phyloP scores from a whole-genome alignment of 495 filamentous ascomycete species.

The Bryoglossum gracile region DNA sequence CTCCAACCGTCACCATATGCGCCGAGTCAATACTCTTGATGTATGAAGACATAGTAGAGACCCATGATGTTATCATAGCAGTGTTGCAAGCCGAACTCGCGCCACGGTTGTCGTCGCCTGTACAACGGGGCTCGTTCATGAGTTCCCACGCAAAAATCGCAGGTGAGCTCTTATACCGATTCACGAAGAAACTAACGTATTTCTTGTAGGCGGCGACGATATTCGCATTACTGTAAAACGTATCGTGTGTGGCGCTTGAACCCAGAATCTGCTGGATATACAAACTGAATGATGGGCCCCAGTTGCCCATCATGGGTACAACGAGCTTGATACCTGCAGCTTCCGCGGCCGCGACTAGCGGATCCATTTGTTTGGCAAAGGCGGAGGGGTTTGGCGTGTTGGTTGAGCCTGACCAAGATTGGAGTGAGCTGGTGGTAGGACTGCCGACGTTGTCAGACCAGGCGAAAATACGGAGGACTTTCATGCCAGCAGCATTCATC shows the following conservation, averaged over 20 bases:
- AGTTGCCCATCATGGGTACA: slow-evolving; percentile 50
- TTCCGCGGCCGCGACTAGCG: slow-evolving; percentile 46
- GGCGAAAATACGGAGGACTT: slow-evolving; percentile 50
- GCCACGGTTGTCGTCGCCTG: no score
- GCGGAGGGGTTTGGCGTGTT: slow-evolving; percentile 38
- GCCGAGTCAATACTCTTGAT: slow-evolving; percentile 56
- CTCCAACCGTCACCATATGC: slow-evolving; percentile 64
- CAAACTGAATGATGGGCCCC: slow-evolving; percentile 62
- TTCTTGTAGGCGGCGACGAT: slow-evolving; percentile 50
- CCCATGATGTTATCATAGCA: slow-evolving; percentile 55
- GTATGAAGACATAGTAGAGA: slow-evolving; percentile 48
- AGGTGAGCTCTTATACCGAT: slow-evolving; percentile 46
- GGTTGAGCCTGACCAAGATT: slow-evolving; percentile 26
- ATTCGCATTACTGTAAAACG: slow-evolving; percentile 47
- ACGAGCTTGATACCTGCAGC: slow-evolving; percentile 46
- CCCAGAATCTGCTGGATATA: slow-evolving; percentile 39
- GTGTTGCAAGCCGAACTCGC: no score
- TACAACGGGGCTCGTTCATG: slow-evolving; percentile 63
- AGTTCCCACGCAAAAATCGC: slow-evolving; percentile 69
- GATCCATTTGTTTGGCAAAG: slow-evolving; percentile 56
- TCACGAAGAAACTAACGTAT: slow-evolving; percentile 57
- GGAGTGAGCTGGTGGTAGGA: slow-evolving; percentile 37
- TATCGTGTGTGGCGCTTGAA: slow-evolving; percentile 35
- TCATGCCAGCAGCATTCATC: slow-evolving; percentile 41
- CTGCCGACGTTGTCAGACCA: slow-evolving; percentile 44